phyloP scores from a whole-genome alignment of 75 land plant genomes.

The Picea glauca region DNA sequence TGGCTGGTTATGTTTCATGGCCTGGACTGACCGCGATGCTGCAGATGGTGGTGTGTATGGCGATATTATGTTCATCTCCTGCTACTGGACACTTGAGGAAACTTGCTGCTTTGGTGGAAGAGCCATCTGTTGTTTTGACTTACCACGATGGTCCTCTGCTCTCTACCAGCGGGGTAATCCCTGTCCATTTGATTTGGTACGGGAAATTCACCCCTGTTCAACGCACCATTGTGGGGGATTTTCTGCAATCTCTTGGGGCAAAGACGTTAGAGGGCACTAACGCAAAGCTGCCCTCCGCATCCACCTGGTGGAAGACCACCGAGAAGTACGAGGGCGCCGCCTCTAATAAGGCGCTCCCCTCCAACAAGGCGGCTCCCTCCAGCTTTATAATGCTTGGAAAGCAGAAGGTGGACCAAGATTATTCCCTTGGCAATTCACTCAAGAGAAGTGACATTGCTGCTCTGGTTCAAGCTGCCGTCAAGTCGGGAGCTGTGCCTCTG shows the following conservation, averaged over 20 bases:
- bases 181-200: slow-evolving; percentile 69
- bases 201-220: slow-evolving; percentile 58
- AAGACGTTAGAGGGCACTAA: slow-evolving; percentile 15
- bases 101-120: slow-evolving; percentile 17
- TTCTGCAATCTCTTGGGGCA: slow-evolving; percentile 38
- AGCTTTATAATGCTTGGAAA: slow-evolving; percentile 15
- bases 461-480: background rate
- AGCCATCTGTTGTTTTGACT: slow-evolving; percentile 21
- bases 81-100: background rate
- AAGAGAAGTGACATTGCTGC: slow-evolving; percentile 10
- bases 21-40: background rate
- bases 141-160: slow-evolving; percentile 71
- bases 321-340: slow-evolving; percentile 18
- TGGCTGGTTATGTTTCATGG: background rate
- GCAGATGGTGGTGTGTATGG: background rate
- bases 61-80: background rate
- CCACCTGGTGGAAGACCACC: slow-evolving; percentile 27
- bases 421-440: slow-evolving; percentile 25
- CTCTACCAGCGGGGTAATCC: slow-evolving; percentile 7
- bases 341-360: too few species aligned
- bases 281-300: background rate
- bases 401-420: slow-evolving; percentile 3
- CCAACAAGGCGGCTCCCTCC: slow-evolving; percentile 5
- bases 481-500: background rate
- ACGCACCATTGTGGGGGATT: slow-evolving; percentile 47